Evolutionary conservation across 148 eudicot species (phyloP).

Genomic region (Suaeda aralocaspica): DNA sequence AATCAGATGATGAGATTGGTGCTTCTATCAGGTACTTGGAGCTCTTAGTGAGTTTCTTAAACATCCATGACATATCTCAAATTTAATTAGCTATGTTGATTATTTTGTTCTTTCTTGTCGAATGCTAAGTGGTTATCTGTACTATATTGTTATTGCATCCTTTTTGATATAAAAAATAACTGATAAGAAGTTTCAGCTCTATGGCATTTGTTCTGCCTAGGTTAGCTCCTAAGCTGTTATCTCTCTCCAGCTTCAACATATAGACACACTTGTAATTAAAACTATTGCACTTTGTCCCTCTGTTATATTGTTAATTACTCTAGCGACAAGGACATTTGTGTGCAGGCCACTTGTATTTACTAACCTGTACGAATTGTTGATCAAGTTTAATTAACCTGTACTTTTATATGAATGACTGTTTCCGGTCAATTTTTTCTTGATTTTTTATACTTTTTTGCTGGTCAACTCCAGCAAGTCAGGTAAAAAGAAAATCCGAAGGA

Average conservation of each 20-base stretch:
- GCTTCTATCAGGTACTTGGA: conserved; percentile 50
- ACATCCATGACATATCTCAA: background rate
- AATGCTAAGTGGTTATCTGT: background rate
- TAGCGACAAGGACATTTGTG: background rate
- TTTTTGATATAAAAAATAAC: background rate
- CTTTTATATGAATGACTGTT: background rate
- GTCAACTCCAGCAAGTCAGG: conserved; percentile 47
- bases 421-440: background rate
- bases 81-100: background rate
- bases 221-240: background rate
- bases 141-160: background rate
- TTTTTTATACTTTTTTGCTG: background rate
- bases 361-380: background rate
- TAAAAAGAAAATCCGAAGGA: conserved; percentile 90
- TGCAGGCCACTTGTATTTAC: background rate
- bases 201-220: background rate
- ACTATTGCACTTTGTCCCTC: background rate
- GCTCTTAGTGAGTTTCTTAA: background rate
- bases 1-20: conserved; percentile 50
- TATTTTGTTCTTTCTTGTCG: background rate
- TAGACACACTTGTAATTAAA: background rate
- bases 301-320: background rate
- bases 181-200: background rate
- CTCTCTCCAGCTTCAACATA: background rate
- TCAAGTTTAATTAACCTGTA: background rate